Conservation (phyloP, 2,329 filamentous ascomycete species). For the Cladosporium phlei region DNA sequence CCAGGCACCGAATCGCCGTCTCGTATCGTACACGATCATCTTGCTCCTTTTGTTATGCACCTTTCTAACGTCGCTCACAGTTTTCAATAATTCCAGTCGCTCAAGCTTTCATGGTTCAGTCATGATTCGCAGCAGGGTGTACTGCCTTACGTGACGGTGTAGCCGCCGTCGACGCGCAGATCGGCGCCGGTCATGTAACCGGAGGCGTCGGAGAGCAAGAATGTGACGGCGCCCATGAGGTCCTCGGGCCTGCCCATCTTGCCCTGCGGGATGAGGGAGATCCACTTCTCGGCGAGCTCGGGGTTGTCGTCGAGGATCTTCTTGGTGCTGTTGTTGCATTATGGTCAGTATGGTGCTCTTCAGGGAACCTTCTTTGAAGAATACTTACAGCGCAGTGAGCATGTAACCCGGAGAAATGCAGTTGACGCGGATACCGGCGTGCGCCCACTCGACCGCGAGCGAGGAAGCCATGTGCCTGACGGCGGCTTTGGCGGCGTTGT, state of each 20-base stretch:
- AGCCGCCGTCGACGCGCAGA: conserved; percentile 41
- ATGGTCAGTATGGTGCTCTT: not conserved
- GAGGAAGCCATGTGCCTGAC: conserved; percentile 83
- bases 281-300: conserved; percentile 85
- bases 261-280: conserved; percentile 81
- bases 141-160: conserved; percentile 36
- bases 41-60: no score
- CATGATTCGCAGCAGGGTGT: no score
- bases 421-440: conserved; percentile 84
- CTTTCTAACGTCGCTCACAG: no score
- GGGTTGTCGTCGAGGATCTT: conserved; percentile 94
- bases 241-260: conserved; percentile 92
- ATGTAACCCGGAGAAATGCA: conserved; percentile 95
- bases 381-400: conserved; percentile 79
- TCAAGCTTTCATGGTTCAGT: no score
- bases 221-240: conserved; percentile 87
- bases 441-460: conserved; percentile 90
- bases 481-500: conserved; percentile 90
- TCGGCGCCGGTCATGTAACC: conserved; percentile 60
- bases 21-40: no score
- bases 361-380: not conserved
- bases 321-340: conserved; percentile 62
- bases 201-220: conserved; percentile 74
- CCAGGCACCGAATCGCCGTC: no score
- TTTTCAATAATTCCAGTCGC: no score